Evolutionary conservation across 768 basidiomycete genomes (phyloP).

Genomic region (Trametes elegans): DNA sequence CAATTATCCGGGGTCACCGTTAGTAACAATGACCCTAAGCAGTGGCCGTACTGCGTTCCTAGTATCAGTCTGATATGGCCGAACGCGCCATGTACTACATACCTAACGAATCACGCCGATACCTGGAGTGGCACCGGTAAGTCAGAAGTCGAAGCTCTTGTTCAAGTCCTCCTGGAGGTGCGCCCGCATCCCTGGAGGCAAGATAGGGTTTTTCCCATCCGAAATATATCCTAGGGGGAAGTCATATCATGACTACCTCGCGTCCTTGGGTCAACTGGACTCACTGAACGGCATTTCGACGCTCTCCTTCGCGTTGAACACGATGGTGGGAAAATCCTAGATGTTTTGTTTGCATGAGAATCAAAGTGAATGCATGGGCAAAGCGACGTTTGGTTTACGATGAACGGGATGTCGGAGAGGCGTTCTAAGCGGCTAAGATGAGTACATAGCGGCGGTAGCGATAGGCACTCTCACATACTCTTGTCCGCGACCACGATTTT

Average conservation of each 20-base stretch:
- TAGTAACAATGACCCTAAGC: too few species aligned
- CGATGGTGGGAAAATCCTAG: conserved; percentile 88
- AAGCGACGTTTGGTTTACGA: conserved; percentile 47
- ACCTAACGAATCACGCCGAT: too few species aligned
- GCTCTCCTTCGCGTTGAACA: conserved; percentile 81
- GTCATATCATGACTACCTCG: too few species aligned
- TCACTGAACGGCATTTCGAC: conserved; percentile 98
- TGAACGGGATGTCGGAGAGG: conserved; percentile 69
- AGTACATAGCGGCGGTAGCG: too few species aligned
- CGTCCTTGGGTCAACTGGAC: conserved; percentile 30
- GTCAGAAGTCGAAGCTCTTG: conserved; percentile 80
- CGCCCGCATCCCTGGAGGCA: conserved; percentile 90
- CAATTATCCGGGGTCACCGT: too few species aligned
- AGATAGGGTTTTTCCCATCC: conserved; percentile 57
- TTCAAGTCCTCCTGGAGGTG: conserved; percentile 84
- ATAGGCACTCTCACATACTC: conserved; percentile 37
- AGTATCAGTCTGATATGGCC: too few species aligned
- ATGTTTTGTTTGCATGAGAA: not conserved
- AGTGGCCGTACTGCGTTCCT: too few species aligned
- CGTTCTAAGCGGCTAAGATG: too few species aligned
- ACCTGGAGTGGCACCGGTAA: too few species aligned
- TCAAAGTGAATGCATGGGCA: too few species aligned
- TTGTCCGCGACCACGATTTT: conserved; percentile 78
- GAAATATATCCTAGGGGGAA: conserved; percentile 42
- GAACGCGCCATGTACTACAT: too few species aligned